phyloP scores from a whole-genome alignment of 2,329 filamentous ascomycete genomes.

The Aspergillus arachidicola region DNA sequence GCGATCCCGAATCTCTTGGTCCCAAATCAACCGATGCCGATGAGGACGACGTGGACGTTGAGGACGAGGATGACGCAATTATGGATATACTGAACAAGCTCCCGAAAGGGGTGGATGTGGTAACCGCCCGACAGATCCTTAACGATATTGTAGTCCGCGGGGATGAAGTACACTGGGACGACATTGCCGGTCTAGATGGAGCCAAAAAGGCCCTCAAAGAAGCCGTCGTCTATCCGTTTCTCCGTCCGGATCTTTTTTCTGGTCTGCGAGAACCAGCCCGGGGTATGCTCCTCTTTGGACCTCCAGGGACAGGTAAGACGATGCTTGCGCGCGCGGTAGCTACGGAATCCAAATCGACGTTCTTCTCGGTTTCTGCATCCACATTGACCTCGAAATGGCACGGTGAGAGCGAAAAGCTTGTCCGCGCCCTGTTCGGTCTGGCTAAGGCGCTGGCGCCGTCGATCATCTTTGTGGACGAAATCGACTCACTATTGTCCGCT shows the following conservation, averaged over 20 bases:
- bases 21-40: constrained; percentile 52
- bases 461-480: constrained; percentile 98
- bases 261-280: constrained; percentile 89
- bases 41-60: constrained; percentile 49
- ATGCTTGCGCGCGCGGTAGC: constrained; percentile 95
- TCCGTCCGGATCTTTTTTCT: constrained; percentile 94
- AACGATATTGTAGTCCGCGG: constrained; percentile 95
- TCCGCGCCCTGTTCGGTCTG: constrained; percentile 86
- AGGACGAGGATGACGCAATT: constrained; percentile 59
- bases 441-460: constrained; percentile 87
- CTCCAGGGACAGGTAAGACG: constrained; percentile 96
- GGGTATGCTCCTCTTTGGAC: constrained; percentile 94
- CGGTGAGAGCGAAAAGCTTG: constrained; percentile 94
- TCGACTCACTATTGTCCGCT: constrained; percentile 87
- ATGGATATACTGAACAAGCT: constrained; percentile 72
- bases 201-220: constrained; percentile 93
- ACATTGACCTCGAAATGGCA: constrained; percentile 94
- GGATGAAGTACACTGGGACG: constrained; percentile 91
- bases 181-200: constrained; percentile 85
- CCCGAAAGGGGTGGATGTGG: constrained; percentile 78
- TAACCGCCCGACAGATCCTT: constrained; percentile 85
- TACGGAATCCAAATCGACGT: constrained; percentile 91
- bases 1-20: constrained; percentile 45
- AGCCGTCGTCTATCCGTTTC: constrained; percentile 93
- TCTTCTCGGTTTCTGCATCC: constrained; percentile 95